phyloP scores from a whole-genome alignment of 139 green algal species.

The Eudorina sp. region DNA sequence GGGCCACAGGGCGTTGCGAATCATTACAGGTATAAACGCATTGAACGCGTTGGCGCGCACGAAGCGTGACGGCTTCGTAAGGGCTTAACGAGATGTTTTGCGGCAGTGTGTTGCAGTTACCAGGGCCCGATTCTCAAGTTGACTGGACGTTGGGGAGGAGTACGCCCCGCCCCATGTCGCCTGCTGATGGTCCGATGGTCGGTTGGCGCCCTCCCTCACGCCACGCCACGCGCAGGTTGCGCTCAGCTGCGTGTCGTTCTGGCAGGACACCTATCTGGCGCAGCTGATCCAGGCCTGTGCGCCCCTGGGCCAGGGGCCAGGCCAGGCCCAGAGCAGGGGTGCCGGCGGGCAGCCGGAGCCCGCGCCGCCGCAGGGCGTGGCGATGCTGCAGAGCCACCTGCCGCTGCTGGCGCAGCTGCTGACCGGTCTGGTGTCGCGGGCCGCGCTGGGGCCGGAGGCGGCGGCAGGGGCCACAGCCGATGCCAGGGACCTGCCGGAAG shows the following conservation, averaged over 20 bases:
- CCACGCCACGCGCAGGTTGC: constrained; percentile 33
- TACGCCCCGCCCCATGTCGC: not conserved
- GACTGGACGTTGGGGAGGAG: no score
- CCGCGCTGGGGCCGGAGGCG: constrained; percentile 52
- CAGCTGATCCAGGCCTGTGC: constrained; percentile 51
- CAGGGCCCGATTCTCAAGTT: no score
- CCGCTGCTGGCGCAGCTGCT: constrained; percentile 67
- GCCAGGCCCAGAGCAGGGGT: not conserved
- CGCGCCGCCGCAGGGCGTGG: not conserved
- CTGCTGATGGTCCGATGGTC: no score
- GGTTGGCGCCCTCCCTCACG: not conserved
- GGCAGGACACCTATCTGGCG: constrained; percentile 67
- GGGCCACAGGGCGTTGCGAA: no score
- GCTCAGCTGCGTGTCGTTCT: constrained; percentile 57
- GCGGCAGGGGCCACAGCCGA: constrained; percentile 64
- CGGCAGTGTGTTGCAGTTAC: no score
- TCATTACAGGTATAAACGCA: no score
- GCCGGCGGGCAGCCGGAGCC: not conserved
- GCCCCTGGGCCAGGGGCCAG: not conserved
- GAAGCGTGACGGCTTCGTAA: no score
- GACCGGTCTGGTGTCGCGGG: constrained; percentile 63
- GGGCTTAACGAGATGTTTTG: no score
- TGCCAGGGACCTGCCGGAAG: constrained; percentile 72
- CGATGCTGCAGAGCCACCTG: constrained; percentile 41
- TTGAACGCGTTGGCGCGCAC: no score